phyloP scores from a whole-genome alignment of 2,329 filamentous ascomycete species.

The Colletotrichum sp. region DNA sequence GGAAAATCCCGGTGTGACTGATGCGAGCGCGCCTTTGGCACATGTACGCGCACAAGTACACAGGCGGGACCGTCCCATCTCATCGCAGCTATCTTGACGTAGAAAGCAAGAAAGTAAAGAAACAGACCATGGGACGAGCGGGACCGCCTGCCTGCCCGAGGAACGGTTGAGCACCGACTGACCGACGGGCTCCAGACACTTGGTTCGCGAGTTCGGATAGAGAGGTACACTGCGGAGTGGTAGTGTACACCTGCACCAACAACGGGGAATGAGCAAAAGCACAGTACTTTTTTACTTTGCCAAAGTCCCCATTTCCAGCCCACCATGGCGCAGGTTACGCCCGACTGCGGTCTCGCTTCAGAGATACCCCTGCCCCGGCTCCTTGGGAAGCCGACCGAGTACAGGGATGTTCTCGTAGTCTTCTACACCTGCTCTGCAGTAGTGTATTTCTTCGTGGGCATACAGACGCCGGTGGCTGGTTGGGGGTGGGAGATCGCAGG shows the following conservation, averaged over 20 bases:
- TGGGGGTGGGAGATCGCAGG: neutral
- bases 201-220: neutral
- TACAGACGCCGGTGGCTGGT: neutral
- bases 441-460: neutral
- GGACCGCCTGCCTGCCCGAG: neutral
- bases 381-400: neutral
- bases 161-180: neutral
- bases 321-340: conserved; percentile 5
- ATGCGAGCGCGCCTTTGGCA: neutral
- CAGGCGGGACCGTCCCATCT: neutral
- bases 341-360: conserved; percentile 5
- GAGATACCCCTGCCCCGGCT: conserved; percentile 1
- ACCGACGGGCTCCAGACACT: neutral
- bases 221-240: neutral
- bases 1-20: neutral
- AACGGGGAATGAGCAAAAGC: neutral
- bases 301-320: conserved; percentile 1
- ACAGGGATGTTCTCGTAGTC: neutral
- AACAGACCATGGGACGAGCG: neutral
- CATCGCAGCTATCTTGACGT: neutral
- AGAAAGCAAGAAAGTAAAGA: neutral
- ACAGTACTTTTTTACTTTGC: neutral
- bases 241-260: neutral
- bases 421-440: neutral
- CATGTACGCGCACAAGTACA: neutral